Evolutionary conservation across 163 green algal species (phyloP).

Genomic region (Picocystis sp.): DNA sequence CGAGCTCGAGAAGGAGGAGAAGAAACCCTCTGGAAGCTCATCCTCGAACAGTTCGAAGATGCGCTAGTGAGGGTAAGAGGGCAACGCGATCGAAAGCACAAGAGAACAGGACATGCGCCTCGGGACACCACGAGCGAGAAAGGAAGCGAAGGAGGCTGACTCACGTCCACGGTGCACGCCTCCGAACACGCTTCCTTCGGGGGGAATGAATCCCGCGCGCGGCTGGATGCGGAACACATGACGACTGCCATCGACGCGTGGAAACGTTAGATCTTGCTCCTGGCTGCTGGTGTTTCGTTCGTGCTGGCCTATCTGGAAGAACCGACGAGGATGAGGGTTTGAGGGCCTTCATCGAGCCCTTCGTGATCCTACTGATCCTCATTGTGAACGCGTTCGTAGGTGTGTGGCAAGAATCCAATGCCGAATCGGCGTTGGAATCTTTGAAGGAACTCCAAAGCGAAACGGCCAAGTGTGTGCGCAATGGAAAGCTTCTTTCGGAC

Average conservation of each 20-base stretch:
- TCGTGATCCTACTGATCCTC: constrained; percentile 94
- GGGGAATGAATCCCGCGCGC: too few relatives aligned
- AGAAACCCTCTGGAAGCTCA: constrained; percentile 72
- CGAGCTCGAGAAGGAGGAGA: constrained; percentile 35
- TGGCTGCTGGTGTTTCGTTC: constrained; percentile 76
- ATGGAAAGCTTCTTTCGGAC: constrained; percentile 55
- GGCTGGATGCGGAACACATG: too few relatives aligned
- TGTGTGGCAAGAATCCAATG: constrained; percentile 96
- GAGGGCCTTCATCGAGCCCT: constrained; percentile 83
- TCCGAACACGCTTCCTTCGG: too few relatives aligned
- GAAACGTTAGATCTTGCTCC: constrained; percentile 61
- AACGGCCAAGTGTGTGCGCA: constrained; percentile 46
- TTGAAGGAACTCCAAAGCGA: constrained; percentile 91
- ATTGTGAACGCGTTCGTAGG: constrained; percentile 91
- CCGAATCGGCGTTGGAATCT: constrained; percentile 83
- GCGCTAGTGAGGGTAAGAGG: constrained; percentile 48
- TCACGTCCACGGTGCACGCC: too few relatives aligned
- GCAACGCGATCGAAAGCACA: neutral
- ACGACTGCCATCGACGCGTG: too few relatives aligned
- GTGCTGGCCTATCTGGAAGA: constrained; percentile 69
- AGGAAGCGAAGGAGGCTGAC: too few relatives aligned
- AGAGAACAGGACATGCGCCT: neutral
- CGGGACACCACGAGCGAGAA: neutral
- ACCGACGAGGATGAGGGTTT: constrained; percentile 51
- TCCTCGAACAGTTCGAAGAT: constrained; percentile 94